Evolutionary conservation across 106 monocot genomes (phyloP), one percentile per base, ranked within the genome.

Genomic region (Allium sativum): DNA sequence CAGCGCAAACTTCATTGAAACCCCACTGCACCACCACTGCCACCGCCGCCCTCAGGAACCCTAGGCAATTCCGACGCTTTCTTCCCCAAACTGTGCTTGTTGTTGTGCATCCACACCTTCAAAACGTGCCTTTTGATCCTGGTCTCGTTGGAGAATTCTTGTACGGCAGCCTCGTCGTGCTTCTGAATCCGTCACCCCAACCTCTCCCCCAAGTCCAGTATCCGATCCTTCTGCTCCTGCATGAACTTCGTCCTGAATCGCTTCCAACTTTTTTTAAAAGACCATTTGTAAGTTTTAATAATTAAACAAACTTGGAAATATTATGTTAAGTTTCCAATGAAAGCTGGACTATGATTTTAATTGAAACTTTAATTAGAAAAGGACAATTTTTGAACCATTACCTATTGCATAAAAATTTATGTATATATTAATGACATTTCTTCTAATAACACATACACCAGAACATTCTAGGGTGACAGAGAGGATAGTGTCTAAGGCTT

Each of bases 91-190:
- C 85, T 86, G 72, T 91, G 82, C 73, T 86, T 91, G 77, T 91
- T 86, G 79, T 91, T 91, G 75, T 91, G 90, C 90, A 91, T 91
- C 90, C 90, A 91, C 12, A 91, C 90, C 70, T 91, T 91, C 46
- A 91, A 77, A 0, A 91, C 86, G 47, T 86, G 86, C 12, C 90
- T 70, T 64, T 80, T 86, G 20, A 91, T 73, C 45, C 69, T 40
- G n/a, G 68, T 47, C 61, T 91, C 90, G 44, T 74, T 50, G 68
- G 86, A 91, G 80, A 91, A 91, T 75, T 78, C 64, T 72, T 86
- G 90, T 69, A 91, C 86, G 1, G 82, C 86, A 7, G 63, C 77
- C 71, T 91, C 90, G 47, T 91, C 90, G 45, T 91, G 86, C 78
- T 86, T 86, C 74, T 91, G 90, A 61, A 91, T 77, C 52, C 90